Percentiles rank a stretch among this genome's conserved stretches.
These are phyloP conservation scores for Pyricularia grisea DNA, from an alignment of 2,329 filamentous ascomycete genomes.

Conservation along the genomic window DNA sequence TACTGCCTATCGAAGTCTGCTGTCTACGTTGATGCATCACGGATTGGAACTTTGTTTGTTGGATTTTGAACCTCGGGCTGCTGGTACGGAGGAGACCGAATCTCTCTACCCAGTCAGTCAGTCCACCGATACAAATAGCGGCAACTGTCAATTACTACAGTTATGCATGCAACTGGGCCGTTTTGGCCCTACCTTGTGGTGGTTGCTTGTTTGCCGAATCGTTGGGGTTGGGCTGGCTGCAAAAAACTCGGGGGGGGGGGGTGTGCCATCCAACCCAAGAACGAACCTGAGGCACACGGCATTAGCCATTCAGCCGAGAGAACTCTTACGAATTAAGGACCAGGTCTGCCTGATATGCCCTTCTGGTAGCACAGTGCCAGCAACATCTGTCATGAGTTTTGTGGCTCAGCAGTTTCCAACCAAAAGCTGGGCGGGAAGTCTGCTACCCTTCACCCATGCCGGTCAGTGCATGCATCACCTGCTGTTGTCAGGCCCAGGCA, in stretches of 20 bases:
- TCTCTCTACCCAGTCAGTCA: background rate
- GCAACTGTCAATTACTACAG: background rate
- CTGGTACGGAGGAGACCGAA: background rate
- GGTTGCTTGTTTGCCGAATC: conserved; percentile 2
- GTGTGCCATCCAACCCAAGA: background rate
- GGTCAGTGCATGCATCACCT: background rate
- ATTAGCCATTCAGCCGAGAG: conserved; percentile 42
- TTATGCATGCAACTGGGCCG: background rate
- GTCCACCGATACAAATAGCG: background rate
- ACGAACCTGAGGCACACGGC: conserved; percentile 21
- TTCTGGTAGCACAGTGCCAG: conserved; percentile 4
- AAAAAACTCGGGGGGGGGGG: background rate
- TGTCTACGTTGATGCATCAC: background rate
- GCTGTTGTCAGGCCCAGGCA: background rate
- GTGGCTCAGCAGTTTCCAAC: conserved; percentile 28
- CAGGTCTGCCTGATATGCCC: conserved; percentile 24
- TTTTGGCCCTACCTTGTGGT: background rate
- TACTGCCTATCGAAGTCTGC: background rate
- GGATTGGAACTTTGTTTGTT: background rate
- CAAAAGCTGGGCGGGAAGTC: conserved; percentile 14
- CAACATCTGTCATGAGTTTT: conserved; percentile 6
- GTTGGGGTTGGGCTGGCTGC: background rate
- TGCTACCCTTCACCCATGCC: conserved; percentile 15
- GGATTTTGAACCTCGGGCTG: background rate
- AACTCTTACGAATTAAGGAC: conserved; percentile 19